Base-by-base conservation (phyloP, 2,329 filamentous ascomycete genomes). In the Rutstroemia sp. region DNA sequence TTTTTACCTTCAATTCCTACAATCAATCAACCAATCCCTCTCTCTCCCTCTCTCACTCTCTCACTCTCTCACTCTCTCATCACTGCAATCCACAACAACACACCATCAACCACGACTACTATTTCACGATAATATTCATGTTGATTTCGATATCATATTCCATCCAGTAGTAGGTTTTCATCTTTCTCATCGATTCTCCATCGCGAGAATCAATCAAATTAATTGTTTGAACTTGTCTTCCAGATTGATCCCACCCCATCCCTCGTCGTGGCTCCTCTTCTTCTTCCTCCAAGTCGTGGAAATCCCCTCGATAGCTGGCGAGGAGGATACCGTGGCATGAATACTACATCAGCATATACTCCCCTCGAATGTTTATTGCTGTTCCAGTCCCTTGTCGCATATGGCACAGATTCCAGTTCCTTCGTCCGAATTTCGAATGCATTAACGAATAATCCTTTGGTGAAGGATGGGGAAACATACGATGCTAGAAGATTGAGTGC, bases 321-420 rank as follows among this genome's bases (percentile, higher is more conserved):
- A 79, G 77, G 77, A 69, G 75, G 75, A 68, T 72, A 71, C 69
- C 70, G 76, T 75, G 78, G 76, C 72, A 81, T 81, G 78, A 79
- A 76, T 76, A 72, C 73, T 67, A 71, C 73, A 72, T 78, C 78
- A 69, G 77, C 79, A 67, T 92, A 94, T 74, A 92, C 89, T 69
- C 82, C 86, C 65, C 87, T 95, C 76, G 91, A 95, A 79, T 88
- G 86, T 68, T 80, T 95, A 60, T 81, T 94, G 63, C 80, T 95
- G 67, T 92, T 94, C 75, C 89, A 92, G 73, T 86, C 86, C 59
- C 79, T 95, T 62, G 79, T 84, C 63, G 76, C 77, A 64, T 79
- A 88, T 71, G 87, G 87, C 68, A 76, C 84, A 62, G 80, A 83
- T 71, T 77, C 60, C 83, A 81, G 69, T 94, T 95, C 73, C 74